Evolutionary conservation across 495 filamentous ascomycete species (phyloP).

Genomic region (Aspergillus affinis): DNA sequence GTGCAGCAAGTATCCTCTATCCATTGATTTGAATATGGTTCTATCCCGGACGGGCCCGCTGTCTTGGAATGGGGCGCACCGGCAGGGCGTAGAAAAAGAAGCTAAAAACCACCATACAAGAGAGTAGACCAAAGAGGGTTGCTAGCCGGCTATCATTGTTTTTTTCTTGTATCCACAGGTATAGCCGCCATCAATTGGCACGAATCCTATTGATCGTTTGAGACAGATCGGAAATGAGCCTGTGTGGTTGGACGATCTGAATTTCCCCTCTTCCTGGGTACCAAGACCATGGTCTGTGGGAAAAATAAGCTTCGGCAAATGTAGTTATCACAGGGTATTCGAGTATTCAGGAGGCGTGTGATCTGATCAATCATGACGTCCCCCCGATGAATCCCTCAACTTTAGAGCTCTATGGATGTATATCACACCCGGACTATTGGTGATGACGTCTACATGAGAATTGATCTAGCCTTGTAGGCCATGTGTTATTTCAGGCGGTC

Average conservation of each 20-base stretch:
- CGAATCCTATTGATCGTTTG: not conserved
- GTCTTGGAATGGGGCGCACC: not conserved
- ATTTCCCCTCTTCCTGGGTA: slow-evolving; percentile 3
- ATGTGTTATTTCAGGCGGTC: not conserved
- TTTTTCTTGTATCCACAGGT: slow-evolving; percentile 3
- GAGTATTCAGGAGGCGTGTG: not conserved
- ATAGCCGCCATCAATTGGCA: slow-evolving; percentile 2
- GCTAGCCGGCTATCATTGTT: not conserved
- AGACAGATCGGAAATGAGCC: slow-evolving; percentile 15
- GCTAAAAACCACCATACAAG: not conserved
- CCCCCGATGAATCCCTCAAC: not conserved
- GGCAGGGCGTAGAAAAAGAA: not conserved
- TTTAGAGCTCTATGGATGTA: not conserved
- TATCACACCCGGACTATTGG: not conserved
- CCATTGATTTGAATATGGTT: not conserved
- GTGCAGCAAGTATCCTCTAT: not conserved
- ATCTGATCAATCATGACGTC: not conserved
- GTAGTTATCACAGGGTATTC: not conserved
- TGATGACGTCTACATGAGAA: not conserved
- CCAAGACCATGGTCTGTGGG: slow-evolving; percentile 10
- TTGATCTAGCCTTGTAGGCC: not conserved
- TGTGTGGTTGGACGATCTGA: slow-evolving; percentile 16
- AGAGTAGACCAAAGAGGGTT: not conserved
- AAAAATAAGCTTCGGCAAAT: slow-evolving; percentile 14
- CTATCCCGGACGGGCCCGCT: not conserved